Evolutionary conservation across 2,329 filamentous ascomycete species (phyloP), one percentile per base, ranked within the genome.

Genomic region (Diaporthe amygdali): DNA sequence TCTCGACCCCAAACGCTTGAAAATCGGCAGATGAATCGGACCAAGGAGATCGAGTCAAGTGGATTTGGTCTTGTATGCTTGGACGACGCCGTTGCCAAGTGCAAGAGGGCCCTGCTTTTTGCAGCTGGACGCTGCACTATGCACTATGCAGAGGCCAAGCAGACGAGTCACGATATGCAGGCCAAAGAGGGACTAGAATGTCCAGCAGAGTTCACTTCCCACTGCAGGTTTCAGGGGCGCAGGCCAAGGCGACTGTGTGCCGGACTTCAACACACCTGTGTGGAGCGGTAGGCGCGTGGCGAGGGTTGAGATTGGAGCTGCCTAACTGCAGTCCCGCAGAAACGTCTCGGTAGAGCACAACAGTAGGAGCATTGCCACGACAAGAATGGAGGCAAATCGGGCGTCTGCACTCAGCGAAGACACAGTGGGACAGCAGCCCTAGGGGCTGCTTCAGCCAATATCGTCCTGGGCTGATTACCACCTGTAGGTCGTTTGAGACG

Each of bases 21-120:
- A 7, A 67, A 70, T 72, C 71, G 71, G 44, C 61, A 70, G 71
- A 70, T 68, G 30, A 30, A 56, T 63, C 63, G 51, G 32, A 63
- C 51, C 32, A 39, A 41, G 20, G 54, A 3, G 27, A 41, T 30
- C 63, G 69, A 71, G 52, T 44, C 46, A 32, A 63, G 54, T 25
- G 15, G 22, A 10, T 6, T 39, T 59, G 54, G 25, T 47, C 52
- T 30, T 27, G 52, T 15, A 44, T 63, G 55, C 49, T 44, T 56
- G 41, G 52, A 52, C 34, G 61, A 55, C 55, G 25, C 34, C 44
- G 66, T 27, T 72, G 71, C 52, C 41, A 70, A 54, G 71, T 34
- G 51, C 15, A 22, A 44, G 54, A 59, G 61, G 47, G 44, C 46
- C 41, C 39, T 66, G 37, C 52, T 67, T 67, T 27, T 55, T 47